Conservation (phyloP, 805 yeast genomes). For the Ogataea chonburiensis region DNA sequence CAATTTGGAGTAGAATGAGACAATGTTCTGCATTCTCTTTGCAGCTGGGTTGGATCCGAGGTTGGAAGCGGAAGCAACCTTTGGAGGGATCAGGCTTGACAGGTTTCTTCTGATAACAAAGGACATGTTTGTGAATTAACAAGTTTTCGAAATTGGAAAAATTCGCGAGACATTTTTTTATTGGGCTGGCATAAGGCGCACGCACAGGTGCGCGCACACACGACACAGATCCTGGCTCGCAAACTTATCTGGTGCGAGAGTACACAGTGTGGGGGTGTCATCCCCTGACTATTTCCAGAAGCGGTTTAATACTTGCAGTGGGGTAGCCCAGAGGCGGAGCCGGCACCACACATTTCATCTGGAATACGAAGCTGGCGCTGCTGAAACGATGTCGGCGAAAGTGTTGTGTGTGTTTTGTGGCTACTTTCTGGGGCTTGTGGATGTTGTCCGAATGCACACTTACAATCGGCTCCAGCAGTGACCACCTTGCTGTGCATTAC, state of each 20-base stretch:
- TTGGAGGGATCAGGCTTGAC: constrained; percentile 97
- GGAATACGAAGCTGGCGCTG: too few relatives aligned
- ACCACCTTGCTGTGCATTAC: too few relatives aligned
- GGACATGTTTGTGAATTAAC: constrained; percentile 50
- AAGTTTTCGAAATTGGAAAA: constrained; percentile 9
- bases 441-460: constrained; percentile 9
- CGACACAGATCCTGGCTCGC: background rate
- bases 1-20: constrained; percentile 89
- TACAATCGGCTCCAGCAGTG: too few relatives aligned
- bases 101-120: constrained; percentile 87
- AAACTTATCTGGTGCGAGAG: too few relatives aligned
- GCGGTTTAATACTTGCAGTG: background rate
- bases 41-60: constrained; percentile 95
- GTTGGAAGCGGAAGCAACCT: constrained; percentile 95
- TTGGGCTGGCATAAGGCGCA: constrained; percentile 11
- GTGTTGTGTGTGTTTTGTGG: constrained; percentile 1
- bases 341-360: too few relatives aligned
- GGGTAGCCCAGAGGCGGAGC: too few relatives aligned
- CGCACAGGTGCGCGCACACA: too few relatives aligned
- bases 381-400: constrained; percentile 1
- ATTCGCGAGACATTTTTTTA: constrained; percentile 7
- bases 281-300: constrained; percentile 1
- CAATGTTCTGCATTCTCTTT: constrained; percentile 93
- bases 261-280: too few relatives aligned
- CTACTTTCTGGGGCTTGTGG: background rate